phyloP scores from a whole-genome alignment of 2,329 filamentous ascomycete genomes.

The Cercospora beticola region DNA sequence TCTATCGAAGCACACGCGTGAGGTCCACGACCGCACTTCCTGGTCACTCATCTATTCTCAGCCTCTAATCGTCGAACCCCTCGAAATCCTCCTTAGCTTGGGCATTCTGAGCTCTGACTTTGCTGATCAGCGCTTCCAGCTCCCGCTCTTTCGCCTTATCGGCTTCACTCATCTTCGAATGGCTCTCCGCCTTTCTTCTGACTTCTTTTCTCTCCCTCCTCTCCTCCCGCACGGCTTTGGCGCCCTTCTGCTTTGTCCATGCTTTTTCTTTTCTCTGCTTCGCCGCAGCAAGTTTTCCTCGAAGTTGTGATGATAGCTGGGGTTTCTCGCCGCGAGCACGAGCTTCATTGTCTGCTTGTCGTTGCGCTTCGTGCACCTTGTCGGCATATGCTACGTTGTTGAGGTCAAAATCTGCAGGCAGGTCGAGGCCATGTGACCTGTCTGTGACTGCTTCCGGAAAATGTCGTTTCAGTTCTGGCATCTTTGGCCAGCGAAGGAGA shows the following conservation, averaged over 20 bases:
- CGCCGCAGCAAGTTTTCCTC: constrained; percentile 33
- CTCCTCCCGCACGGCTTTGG: constrained; percentile 36
- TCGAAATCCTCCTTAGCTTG: constrained; percentile 29
- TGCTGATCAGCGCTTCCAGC: constrained; percentile 37
- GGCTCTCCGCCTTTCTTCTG: constrained; percentile 34
- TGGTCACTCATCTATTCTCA: too few relatives aligned
- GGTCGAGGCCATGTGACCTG: constrained; percentile 41
- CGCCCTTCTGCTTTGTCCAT: constrained; percentile 41
- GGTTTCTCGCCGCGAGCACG: constrained; percentile 31
- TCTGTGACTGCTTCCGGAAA: constrained; percentile 42
- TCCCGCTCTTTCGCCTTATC: constrained; percentile 36
- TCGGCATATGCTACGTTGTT: constrained; percentile 47
- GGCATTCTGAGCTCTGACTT: constrained; percentile 33
- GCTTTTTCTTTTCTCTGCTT: constrained; percentile 37
- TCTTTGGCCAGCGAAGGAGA: constrained; percentile 80
- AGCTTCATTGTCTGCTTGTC: constrained; percentile 40
- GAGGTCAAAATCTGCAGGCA: constrained; percentile 40
- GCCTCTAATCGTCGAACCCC: constrained; percentile 29
- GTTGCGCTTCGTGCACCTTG: constrained; percentile 45
- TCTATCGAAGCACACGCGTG: too few relatives aligned
- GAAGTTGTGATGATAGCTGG: constrained; percentile 29
- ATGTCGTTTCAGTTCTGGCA: constrained; percentile 71
- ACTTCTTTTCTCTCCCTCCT: constrained; percentile 39
- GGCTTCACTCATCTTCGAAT: constrained; percentile 33
- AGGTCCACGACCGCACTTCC: too few relatives aligned